phyloP scores from a whole-genome alignment of 225 moss, liverwort and hornwort species.

The Pseudisothecium myosuroides region DNA sequence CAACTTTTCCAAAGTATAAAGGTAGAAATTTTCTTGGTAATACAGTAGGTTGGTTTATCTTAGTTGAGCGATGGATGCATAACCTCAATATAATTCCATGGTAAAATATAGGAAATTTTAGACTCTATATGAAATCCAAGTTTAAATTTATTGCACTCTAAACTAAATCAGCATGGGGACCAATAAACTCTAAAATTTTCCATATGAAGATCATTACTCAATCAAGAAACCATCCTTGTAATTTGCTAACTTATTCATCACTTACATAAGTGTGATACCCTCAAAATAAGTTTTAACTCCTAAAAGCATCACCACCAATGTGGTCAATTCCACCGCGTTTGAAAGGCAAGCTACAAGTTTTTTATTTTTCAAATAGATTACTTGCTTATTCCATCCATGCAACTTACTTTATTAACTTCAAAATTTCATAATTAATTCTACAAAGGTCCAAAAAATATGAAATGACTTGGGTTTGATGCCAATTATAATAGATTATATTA shows the following conservation, averaged over 20 bases:
- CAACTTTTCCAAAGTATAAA: neutral
- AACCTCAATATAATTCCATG: too few relatives aligned
- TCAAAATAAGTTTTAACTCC: neutral
- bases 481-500: too few relatives aligned
- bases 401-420: neutral
- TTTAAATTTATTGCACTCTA: neutral
- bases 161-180: rapidly evolving
- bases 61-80: neutral
- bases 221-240: neutral
- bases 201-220: rapidly evolving
- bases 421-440: too few relatives aligned
- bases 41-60: neutral
- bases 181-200: neutral
- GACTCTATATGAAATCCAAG: neutral
- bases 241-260: neutral
- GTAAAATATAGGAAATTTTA: neutral
- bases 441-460: too few relatives aligned
- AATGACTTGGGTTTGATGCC: too few relatives aligned
- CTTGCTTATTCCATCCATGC: neutral
- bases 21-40: neutral
- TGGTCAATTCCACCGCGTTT: neutral
- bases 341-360: neutral
- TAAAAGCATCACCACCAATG: neutral
- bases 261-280: neutral
- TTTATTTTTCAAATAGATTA: rapidly evolving